Base-by-base conservation (phyloP, 345 rosid genomes). In the Anastatica hierochuntica region DNA sequence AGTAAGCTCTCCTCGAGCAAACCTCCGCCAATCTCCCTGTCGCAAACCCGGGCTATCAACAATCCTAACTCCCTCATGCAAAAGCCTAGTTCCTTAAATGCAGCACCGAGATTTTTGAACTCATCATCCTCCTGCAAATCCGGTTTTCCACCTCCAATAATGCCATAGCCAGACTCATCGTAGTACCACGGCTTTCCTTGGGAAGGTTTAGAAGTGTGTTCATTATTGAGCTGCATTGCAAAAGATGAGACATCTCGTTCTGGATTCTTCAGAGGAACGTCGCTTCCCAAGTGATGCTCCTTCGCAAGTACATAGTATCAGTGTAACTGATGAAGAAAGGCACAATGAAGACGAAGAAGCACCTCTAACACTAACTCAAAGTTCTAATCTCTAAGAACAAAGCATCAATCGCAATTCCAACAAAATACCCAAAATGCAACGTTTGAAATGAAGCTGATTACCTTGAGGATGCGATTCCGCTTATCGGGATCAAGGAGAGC, bases 201-300 rank as follows among this genome's bases (percentile, higher is more conserved):
- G 58, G 74, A 20, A 31, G 72, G 53, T 53, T 68, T 70, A 8
- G 27, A 47, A 62, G 72, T 70, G 43, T 67, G 59, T 2, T 34
- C 66, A 51, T 74, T 74, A 39, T 53, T 75, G 45, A 88, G 78
- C 60, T 81, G 84, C 95, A 73, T 79, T 8, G 90, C 85, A 45
- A 82, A 87, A 52, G 98, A 82, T 5, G 96, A 83, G 47, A 85
- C 95, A 27, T 56, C 75, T 67, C 96, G 74, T 43, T 69, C 68
- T 7, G 95, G 94, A 46, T 83, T 81, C 76, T 88, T 88, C 68
- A 83, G 65, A 26, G 94, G 71, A 49, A 84, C 90, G 60, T 88
- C 96, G 66, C 79, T 85, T 41, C 98, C 98, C 70, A 87, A 74
- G 14, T 63, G 71, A 48, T 82, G 85, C 61, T 75, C 90, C 95